These are phyloP conservation scores for Boletus tylopilopsis DNA, from an alignment of 768 basidiomycete species.

Conservation along the genomic window DNA sequence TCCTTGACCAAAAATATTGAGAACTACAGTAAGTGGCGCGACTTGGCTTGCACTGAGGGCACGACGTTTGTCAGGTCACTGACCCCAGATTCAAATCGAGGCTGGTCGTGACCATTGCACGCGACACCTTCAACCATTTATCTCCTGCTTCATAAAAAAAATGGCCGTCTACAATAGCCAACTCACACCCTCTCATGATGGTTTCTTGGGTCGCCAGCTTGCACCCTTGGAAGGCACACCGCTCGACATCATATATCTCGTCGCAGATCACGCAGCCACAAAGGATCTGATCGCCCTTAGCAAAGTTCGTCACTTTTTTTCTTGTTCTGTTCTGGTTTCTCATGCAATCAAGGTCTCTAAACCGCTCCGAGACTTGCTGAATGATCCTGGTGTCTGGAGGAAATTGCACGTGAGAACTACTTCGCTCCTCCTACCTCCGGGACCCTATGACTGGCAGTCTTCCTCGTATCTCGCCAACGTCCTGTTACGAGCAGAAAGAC, in stretches of 20 bases:
- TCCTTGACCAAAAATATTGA: no score
- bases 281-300: slow-evolving; percentile 4
- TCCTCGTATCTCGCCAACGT: slow-evolving; percentile 1
- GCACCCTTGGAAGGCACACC: slow-evolving; percentile 4
- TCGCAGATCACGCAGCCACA: not conserved
- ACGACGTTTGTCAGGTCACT: no score
- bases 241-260: slow-evolving; percentile 1
- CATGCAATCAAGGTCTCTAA: slow-evolving; percentile 1
- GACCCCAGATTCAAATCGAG: not conserved
- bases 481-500: slow-evolving; percentile 4
- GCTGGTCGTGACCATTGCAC: not conserved
- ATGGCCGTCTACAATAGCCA: not conserved
- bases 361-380: not conserved
- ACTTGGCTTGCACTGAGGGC: no score
- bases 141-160: not conserved
- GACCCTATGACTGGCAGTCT: slow-evolving; percentile 13
- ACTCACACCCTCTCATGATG: not conserved
- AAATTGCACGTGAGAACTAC: not conserved
- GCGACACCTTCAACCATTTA: not conserved
- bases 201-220: not conserved
- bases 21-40: no score
- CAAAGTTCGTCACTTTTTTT: not conserved
- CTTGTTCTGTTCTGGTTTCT: not conserved
- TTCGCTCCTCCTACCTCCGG: not conserved
- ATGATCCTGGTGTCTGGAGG: slow-evolving; percentile 5